Evolutionary conservation across 2,329 filamentous ascomycete species (phyloP).

Genomic region (Venturia asperata): DNA sequence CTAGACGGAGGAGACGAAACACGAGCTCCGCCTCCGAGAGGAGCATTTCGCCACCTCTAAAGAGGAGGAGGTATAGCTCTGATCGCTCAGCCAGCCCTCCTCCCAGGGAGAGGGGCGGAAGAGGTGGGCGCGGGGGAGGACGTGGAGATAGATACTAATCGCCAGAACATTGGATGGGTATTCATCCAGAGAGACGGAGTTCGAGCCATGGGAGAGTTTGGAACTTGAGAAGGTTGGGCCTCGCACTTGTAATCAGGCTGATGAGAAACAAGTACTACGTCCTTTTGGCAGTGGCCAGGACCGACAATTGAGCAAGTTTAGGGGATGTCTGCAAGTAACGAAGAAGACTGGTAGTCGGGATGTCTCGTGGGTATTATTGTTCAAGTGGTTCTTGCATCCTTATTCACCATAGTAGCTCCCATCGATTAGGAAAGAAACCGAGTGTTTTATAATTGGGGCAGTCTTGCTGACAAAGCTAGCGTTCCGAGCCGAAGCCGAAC

Average conservation of each 20-base stretch:
- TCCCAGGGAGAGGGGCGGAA: background rate
- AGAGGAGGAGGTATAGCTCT: conserved; percentile 14
- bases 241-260: background rate
- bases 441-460: background rate
- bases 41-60: conserved; percentile 10
- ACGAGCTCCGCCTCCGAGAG: background rate
- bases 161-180: background rate
- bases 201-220: background rate
- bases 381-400: background rate
- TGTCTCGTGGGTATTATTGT: background rate
- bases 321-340: too few species aligned
- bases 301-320: background rate
- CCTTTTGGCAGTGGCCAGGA: background rate
- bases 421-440: too few species aligned
- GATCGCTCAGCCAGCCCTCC: conserved; percentile 8
- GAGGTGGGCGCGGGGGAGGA: background rate
- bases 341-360: too few species aligned
- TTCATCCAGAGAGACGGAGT: background rate
- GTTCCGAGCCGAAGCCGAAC: too few species aligned
- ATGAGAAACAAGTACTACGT: background rate
- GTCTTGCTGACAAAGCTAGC: background rate
- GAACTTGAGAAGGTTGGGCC: background rate
- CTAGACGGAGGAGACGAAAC: conserved; percentile 15
- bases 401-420: background rate
- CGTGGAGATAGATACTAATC: background rate